Conservation (phyloP, 164 flowering plant species). For the Macadamia tetraphylla region DNA sequence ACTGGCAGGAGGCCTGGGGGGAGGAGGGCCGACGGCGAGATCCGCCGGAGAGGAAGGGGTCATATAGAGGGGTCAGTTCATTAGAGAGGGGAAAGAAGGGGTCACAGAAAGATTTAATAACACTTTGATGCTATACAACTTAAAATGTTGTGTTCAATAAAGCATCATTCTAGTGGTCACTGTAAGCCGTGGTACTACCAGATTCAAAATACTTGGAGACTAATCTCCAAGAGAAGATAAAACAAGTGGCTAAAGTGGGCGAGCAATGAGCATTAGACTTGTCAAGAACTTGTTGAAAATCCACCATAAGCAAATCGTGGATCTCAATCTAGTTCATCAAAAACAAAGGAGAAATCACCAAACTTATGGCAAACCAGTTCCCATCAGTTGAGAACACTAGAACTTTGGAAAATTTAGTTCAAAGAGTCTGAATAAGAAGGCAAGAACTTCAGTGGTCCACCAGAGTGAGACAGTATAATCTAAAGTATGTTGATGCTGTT, state of each 20-base stretch:
- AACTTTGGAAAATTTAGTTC: background rate
- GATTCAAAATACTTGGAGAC: no score
- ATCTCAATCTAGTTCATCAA: background rate
- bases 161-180: constrained; percentile 18
- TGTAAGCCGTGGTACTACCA: background rate
- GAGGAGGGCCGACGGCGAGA: no score
- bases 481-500: background rate
- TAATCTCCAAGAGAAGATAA: no score
- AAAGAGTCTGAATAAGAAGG: background rate
- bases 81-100: no score
- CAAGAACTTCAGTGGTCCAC: background rate
- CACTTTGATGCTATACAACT: constrained; percentile 6
- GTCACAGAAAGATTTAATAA: no score
- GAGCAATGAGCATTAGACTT: no score
- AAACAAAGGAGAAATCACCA: background rate
- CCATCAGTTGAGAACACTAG: background rate
- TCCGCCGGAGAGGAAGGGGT: no score
- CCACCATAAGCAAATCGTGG: background rate
- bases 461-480: background rate
- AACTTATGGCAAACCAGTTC: background rate
- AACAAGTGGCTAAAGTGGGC: no score
- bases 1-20: no score
- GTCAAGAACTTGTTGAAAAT: no score
- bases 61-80: no score
- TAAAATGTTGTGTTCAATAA: constrained; percentile 22